These are phyloP conservation scores for Leucogyrophana mollusca DNA, from an alignment of 768 basidiomycete species.

Conservation along the genomic window DNA sequence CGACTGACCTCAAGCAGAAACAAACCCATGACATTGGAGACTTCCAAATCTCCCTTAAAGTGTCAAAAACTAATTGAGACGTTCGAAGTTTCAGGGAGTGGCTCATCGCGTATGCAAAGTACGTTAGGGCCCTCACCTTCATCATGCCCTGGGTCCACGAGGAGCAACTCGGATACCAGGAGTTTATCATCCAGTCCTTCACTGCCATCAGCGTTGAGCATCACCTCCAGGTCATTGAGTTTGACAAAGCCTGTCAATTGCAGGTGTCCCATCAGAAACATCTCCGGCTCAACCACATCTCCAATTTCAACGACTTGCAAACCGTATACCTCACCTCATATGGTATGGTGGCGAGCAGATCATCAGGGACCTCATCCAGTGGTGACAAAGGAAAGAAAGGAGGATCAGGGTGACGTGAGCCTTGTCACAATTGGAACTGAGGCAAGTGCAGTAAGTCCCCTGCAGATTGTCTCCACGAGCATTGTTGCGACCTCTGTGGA, in stretches of 20 bases:
- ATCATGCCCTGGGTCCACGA: background rate
- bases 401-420: too few species aligned
- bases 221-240: background rate
- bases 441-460: background rate
- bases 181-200: background rate
- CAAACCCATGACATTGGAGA: conserved; percentile 6
- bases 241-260: background rate
- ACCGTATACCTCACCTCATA: background rate
- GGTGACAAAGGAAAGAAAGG: too few species aligned
- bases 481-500: too few species aligned
- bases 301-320: background rate
- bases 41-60: background rate
- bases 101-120: background rate
- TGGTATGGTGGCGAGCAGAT: background rate
- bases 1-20: background rate
- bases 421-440: too few species aligned
- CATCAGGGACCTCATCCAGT: too few species aligned
- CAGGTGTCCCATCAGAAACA: background rate
- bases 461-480: too few species aligned
- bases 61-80: background rate
- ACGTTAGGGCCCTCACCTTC: background rate
- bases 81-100: background rate
- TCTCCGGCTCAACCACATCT: background rate
- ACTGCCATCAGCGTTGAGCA: background rate
- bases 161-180: background rate